Percentiles rank a stretch among this genome's conserved stretches.
Conservation (phyloP, 768 basidiomycete species). For the Leccinellum luteum region DNA sequence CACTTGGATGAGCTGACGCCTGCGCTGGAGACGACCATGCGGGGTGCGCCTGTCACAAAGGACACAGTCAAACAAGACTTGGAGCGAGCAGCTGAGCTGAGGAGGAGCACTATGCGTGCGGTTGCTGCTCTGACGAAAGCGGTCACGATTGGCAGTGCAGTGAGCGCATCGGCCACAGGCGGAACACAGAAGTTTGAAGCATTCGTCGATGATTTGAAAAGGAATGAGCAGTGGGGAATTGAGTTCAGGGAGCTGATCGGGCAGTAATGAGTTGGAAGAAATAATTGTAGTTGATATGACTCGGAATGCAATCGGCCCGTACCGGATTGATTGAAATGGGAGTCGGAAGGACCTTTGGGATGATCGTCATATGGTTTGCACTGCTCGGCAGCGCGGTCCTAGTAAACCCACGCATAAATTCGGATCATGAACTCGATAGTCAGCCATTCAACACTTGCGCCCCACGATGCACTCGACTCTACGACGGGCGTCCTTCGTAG, state of each 20-base stretch:
- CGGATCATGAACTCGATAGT: neutral
- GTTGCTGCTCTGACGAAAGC: slow-evolving; percentile 85
- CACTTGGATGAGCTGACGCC: slow-evolving; percentile 84
- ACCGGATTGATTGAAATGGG: neutral
- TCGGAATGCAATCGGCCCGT: neutral
- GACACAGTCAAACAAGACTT: slow-evolving; percentile 95
- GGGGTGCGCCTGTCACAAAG: slow-evolving; percentile 84
- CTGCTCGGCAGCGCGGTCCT: neutral
- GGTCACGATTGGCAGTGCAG: slow-evolving; percentile 52
- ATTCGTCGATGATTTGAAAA: slow-evolving; percentile 73
- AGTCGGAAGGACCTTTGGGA: slow-evolving; percentile 14
- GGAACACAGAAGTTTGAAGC: slow-evolving; percentile 61
- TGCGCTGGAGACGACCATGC: slow-evolving; percentile 84
- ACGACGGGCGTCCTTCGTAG: slow-evolving; percentile 8
- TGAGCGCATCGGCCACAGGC: slow-evolving; percentile 26
- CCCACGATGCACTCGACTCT: slow-evolving; percentile 10
- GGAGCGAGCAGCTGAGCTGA: slow-evolving; percentile 85
- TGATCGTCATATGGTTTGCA: neutral
- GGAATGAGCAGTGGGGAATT: slow-evolving; percentile 58
- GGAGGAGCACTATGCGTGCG: slow-evolving; percentile 85
- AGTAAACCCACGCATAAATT: neutral
- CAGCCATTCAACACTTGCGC: neutral
- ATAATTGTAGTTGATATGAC: neutral
- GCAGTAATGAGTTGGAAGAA: slow-evolving; percentile 13
- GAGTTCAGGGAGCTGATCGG: slow-evolving; percentile 51